Conservation (phyloP, 83 land plant species). For the Picea abies region DNA sequence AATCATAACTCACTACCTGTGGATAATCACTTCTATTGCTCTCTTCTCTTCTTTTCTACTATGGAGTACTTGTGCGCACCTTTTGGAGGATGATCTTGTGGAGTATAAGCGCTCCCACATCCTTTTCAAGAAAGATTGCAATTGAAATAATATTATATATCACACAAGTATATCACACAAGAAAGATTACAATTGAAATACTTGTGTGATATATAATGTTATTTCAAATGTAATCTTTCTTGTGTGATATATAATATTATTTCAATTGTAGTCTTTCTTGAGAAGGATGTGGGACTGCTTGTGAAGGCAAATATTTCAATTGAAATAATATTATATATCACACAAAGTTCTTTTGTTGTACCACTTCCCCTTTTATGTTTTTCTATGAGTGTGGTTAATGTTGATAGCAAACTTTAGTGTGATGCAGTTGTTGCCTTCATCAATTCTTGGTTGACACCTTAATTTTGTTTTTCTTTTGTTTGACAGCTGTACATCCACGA, state of each 20-base stretch:
- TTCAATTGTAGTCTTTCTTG: too few relatives aligned
- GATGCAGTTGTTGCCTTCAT: not conserved
- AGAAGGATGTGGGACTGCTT: not conserved
- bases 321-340: not conserved
- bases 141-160: not conserved
- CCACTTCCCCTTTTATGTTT: not conserved
- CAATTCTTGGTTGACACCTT: not conserved
- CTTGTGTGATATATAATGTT: too few relatives aligned
- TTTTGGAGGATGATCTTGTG: too few relatives aligned
- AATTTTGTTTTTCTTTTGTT: constrained; percentile 7
- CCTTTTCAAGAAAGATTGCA: not conserved
- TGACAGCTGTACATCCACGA: too few relatives aligned
- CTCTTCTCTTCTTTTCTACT: too few relatives aligned
- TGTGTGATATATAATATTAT: too few relatives aligned
- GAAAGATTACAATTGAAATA: not conserved
- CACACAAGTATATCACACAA: not conserved
- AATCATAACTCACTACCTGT: too few relatives aligned
- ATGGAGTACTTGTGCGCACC: too few relatives aligned
- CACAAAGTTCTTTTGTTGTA: not conserved
- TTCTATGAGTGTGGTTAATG: not conserved
- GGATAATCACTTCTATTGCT: too few relatives aligned
- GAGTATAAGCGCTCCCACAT: not conserved
- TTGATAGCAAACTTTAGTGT: not conserved
- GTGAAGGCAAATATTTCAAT: not conserved
- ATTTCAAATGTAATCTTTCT: too few relatives aligned